Evolutionary conservation across 2,329 filamentous ascomycete species (phyloP), one percentile per base, ranked within the genome.

Genomic region (Colletotrichum paranaense): DNA sequence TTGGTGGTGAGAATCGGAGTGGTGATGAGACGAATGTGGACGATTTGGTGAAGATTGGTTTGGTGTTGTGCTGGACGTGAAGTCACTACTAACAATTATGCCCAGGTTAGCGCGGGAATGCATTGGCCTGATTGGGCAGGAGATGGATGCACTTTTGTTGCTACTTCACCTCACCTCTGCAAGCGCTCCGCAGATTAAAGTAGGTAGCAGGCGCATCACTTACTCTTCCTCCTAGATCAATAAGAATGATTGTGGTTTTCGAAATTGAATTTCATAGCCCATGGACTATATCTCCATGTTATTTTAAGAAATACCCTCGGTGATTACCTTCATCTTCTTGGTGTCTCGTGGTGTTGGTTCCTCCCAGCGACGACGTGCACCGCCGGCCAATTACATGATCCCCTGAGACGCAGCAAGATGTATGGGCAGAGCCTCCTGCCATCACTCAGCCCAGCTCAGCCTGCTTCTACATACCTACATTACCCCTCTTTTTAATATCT

Each of bases 81-180:
- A 11, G 55, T 57, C 55, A 28, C 26, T 30, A 8, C 55, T 57
- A 22, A 57, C 55, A 57, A 57, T 57, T 57, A 57, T 57, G 22
- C 1, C 14, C 0, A 2, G 28, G 1, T 14, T 9, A 24, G 28
- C 26, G 26, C 5, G 0, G 2, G 4, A n/a, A 30, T 19, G 3
- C 2, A 0, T 0, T 14, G 1, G 7, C 19, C 4, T 57, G 55
- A 57, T 57, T 57, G 55, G 55, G 6, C 14, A n/a, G 55, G 12
- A n/a, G 26, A 4, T 22, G 24, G 5, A 16, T 28, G 3, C 55
- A 12, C 12, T 22, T 7, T 30, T 4, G 53, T 5, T 11, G 11
- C 6, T 56, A 56, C 53, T 16, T 56, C 12, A 26, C 5, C 35
- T 16, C 38, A 55, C 11, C 22, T 26, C 52, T 24, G 0, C 8